phyloP scores from a whole-genome alignment of 1,284 basidiomycete genomes.

The Ustilago hordei region DNA sequence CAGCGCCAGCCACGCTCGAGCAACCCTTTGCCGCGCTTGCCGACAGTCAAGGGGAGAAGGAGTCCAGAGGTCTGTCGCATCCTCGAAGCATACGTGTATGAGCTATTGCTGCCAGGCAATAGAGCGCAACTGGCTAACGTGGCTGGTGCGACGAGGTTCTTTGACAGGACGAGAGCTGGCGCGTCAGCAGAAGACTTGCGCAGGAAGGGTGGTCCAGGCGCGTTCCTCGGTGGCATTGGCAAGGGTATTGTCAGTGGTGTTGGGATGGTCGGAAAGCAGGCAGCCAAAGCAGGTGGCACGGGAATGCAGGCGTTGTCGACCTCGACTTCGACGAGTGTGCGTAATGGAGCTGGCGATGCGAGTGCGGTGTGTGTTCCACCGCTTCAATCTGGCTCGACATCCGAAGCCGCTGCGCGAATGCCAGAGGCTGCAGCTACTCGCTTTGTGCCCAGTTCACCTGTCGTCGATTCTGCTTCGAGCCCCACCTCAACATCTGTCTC shows the following conservation, averaged over 20 bases:
- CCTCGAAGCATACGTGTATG: slow-evolving; percentile 55
- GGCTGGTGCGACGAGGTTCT: slow-evolving; percentile 52
- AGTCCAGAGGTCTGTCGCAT: slow-evolving; percentile 49
- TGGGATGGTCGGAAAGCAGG: slow-evolving; percentile 56
- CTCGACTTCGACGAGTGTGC: slow-evolving; percentile 1
- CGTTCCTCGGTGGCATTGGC: slow-evolving; percentile 52
- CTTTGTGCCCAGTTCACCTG: slow-evolving; percentile 17
- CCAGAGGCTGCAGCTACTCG: slow-evolving; percentile 11
- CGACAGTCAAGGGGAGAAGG: slow-evolving; percentile 41
- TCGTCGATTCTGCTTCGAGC: slow-evolving; percentile 24
- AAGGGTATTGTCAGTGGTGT: slow-evolving; percentile 60
- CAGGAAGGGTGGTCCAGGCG: slow-evolving; percentile 30
- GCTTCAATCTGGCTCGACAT: slow-evolving; percentile 6
- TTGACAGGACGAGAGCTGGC: slow-evolving; percentile 62
- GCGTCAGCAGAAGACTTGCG: slow-evolving; percentile 45
- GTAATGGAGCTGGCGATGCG: slow-evolving; percentile 1
- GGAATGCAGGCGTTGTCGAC: slow-evolving; percentile 32
- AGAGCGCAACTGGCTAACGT: slow-evolving; percentile 24
- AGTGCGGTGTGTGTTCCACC: slow-evolving; percentile 1
- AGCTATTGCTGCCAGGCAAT: slow-evolving; percentile 44
- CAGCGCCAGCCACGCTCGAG: slow-evolving; percentile 49
- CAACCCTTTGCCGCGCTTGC: slow-evolving; percentile 47
- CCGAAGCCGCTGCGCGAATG: slow-evolving; percentile 6
- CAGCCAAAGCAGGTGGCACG: slow-evolving; percentile 42
- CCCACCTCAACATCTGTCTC: slow-evolving; percentile 39